Evolutionary conservation across 306 rosid species (phyloP), one percentile per base, ranked within the genome.

Genomic region (Quercus mongolica): DNA sequence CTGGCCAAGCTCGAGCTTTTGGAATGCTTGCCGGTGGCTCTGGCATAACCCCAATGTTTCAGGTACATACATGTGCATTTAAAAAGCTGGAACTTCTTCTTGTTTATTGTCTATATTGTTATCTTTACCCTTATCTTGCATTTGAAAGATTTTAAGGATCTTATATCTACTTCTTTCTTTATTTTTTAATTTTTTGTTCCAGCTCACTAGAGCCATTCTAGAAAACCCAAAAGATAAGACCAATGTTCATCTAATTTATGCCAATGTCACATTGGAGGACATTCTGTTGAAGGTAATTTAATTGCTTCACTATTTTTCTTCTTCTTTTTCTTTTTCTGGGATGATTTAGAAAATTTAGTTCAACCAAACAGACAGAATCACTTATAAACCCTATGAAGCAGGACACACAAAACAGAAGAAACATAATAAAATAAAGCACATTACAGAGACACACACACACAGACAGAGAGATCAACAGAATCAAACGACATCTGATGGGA

Each of bases 1-100:
- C 88, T 75, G 90, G 91, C 56, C 94, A 86, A 85, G 90, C 81
- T 61, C 71, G 83, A 76, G 90, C 91, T 30, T 84, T 85, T 58
- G 97, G 97, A 79, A 91, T 92, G 97, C 76, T 92, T 77, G 96
- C 97, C 4, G 97, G 97, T 74, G 96, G 96, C 38, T 79, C 96
- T 23, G 97, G 97, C 74, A 86, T 91, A n/a, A 92, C 97, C 74
- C 96, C 97, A 26, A 92, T 92, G 97, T 91, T 89, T 83, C 97
- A 92, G 97, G 97, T 90, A 83, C 46, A 26, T 19, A 72, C 65
- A 28, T 69, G 10, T 21, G 71, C 56, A 38, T 55, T 52, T 12
- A 3, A 18, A 55, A 64, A 30, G 69, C 35, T 3, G 17, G 14
- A 58, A 63, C 20, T 67, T 30, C 61, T 65, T 57, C 35, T 44